Base-by-base conservation (phyloP, 208 protist species). In the Leishmania turanica region DNA sequence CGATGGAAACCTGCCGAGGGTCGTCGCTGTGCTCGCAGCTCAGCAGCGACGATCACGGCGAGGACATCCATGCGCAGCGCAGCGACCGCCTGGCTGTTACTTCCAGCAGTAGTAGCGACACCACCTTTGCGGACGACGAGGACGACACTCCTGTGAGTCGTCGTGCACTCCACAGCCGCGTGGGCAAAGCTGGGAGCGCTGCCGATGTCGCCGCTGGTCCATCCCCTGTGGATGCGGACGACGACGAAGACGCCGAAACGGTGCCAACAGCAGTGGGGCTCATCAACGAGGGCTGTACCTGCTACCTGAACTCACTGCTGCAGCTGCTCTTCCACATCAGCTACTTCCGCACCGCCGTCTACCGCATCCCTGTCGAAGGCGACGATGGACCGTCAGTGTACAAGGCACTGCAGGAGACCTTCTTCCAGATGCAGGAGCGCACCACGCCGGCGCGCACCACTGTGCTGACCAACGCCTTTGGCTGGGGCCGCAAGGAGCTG, bases 281-380 rank as follows among this genome's bases (percentile, higher is more conserved):
- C 70, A 87, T 96, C 68, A 98, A 98, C 84, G 93, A 98, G 65
- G 95, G 96, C 77, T 93, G 91, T 80, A 98, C 95, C 53, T 98
- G 96, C 83, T 98, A 98, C 80, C 80, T 98, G 37, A 98, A 98
- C 82, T 95, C 95, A 13, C 86, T 98, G 15, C 87, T 98, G 49
- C 96, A 98, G 84, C 83, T 95, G 11, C 82, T 98, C 7, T 97
- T 95, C 81, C 93, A 97, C 82, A 87, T 93, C 37, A 83, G 88
- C 56, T 96, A 96, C 78, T 97, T 98, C 85, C 92, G 96, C 71
- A 89, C 88, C 49, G 88, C 93, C 13, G 93, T 98, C 69, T 98
- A 97, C 66, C 87, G 82, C 34, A 97, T 96, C 47, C 90, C 92
- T 1, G 83, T 84, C 13, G 89, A 93, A 11, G 87, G 56, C 21